phyloP scores from a whole-genome alignment of 352 stramenopile species.

The Globisporangium takayamanum region DNA sequence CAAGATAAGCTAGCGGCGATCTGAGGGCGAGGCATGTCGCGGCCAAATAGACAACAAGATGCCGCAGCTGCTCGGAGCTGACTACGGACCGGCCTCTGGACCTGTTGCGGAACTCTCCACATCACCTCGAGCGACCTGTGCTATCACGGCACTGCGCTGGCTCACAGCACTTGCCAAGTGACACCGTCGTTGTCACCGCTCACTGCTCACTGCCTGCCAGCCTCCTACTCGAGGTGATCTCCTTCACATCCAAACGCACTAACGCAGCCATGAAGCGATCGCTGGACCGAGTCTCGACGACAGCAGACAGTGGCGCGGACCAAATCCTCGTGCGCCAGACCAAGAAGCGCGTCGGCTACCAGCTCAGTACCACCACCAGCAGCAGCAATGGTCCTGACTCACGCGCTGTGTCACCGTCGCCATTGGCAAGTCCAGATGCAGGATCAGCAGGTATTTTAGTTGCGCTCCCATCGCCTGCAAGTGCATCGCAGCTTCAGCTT shows the following conservation, averaged over 20 bases:
- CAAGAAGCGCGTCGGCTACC: slow-evolving; percentile 13
- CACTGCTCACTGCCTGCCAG: too few species aligned
- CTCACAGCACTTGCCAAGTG: background rate
- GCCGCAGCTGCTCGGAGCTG: background rate
- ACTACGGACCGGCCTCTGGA: slow-evolving; percentile 1
- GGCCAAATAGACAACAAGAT: slow-evolving; percentile 2
- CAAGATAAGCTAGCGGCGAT: background rate
- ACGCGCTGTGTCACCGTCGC: background rate
- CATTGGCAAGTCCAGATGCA: slow-evolving; percentile 1
- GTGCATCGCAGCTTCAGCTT: background rate
- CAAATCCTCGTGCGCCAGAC: slow-evolving; percentile 9
- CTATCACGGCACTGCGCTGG: background rate
- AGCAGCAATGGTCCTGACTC: slow-evolving; percentile 1
- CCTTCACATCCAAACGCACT: background rate
- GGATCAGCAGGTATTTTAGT: too few species aligned
- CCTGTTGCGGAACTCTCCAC: slow-evolving; percentile 9
- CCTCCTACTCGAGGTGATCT: too few species aligned
- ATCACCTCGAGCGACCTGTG: background rate
- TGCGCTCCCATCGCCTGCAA: background rate
- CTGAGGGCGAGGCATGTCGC: background rate
- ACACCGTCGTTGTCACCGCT: slow-evolving; percentile 1
- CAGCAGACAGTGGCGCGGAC: slow-evolving; percentile 5
- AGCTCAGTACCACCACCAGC: slow-evolving; percentile 6
- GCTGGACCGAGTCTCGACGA: slow-evolving; percentile 27
- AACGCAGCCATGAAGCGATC: slow-evolving; percentile 36